A percentile compares a stretch with the other conserved stretches of the same genome.
These are phyloP conservation scores for Talaromyces funiculosus DNA, from an alignment of 2,329 filamentous ascomycete species.

Conservation along the genomic window DNA sequence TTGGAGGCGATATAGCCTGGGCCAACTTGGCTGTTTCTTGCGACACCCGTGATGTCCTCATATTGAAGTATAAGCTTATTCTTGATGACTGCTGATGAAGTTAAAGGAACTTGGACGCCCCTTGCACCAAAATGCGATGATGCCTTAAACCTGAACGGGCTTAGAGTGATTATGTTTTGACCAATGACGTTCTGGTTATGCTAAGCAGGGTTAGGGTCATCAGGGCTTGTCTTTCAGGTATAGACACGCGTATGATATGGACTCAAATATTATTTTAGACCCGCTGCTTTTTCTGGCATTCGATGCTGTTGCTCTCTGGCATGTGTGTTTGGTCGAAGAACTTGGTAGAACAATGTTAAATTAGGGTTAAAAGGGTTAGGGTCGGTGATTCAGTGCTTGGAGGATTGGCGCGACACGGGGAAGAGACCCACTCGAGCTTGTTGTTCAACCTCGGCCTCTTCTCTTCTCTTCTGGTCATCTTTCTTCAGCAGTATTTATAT, in stretches of 20 bases:
- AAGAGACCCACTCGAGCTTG: slow-evolving; percentile 10
- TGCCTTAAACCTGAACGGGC: not conserved
- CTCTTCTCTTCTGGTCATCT: not conserved
- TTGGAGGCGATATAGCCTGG: slow-evolving; percentile 40
- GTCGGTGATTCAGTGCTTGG: slow-evolving; percentile 1
- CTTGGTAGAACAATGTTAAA: not conserved
- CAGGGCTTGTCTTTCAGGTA: too few relatives aligned
- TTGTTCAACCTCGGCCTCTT: slow-evolving; percentile 4
- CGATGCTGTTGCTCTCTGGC: too few relatives aligned
- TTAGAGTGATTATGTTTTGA: not conserved
- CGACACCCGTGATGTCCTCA: slow-evolving; percentile 56
- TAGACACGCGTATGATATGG: too few relatives aligned
- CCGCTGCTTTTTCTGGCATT: too few relatives aligned
- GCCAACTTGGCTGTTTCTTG: slow-evolving; percentile 55
- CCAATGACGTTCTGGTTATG: not conserved
- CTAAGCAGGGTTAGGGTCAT: not conserved
- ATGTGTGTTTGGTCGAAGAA: not conserved
- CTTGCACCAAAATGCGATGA: not conserved
- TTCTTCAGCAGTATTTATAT: not conserved
- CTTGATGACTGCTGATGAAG: not conserved
- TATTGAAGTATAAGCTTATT: slow-evolving; percentile 22
- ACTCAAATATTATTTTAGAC: too few relatives aligned
- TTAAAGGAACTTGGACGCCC: not conserved
- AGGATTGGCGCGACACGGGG: slow-evolving; percentile 3
- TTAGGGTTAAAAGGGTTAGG: not conserved